Conservation (phyloP, 768 basidiomycete species). For the Leccinum rimulosum region DNA sequence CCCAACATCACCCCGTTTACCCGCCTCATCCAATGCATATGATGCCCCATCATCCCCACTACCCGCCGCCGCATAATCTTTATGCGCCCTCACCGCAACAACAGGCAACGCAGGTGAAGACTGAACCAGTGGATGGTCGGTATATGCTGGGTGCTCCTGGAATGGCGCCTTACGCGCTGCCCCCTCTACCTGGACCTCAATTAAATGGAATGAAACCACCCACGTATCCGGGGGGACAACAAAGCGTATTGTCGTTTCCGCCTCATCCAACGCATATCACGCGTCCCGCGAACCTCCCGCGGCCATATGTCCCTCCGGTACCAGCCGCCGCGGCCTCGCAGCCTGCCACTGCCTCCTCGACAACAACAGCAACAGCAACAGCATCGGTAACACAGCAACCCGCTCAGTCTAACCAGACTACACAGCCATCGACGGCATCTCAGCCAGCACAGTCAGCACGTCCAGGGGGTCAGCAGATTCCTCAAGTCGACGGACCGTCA, state of each 20-base stretch:
- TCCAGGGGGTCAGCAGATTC: constrained; percentile 44
- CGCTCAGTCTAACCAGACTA: constrained; percentile 15
- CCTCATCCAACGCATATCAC: constrained; percentile 31
- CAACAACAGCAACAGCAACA: constrained; percentile 2
- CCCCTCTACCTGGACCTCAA: constrained; percentile 63
- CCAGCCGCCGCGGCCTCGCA: constrained; percentile 25
- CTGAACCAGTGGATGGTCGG: constrained; percentile 69
- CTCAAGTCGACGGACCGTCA: constrained; percentile 78
- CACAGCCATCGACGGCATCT: constrained; percentile 11
- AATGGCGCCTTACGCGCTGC: constrained; percentile 50
- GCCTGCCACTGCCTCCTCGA: constrained; percentile 8
- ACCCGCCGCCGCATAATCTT: constrained; percentile 49
- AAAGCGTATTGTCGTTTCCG: constrained; percentile 56
- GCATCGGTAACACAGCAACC: constrained; percentile 12
- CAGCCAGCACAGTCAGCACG: constrained; percentile 21
- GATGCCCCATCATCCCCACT: constrained; percentile 54
- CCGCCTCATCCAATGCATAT: constrained; percentile 63
- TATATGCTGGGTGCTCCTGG: constrained; percentile 55
- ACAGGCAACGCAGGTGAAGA: constrained; percentile 55
- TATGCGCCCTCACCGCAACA: constrained; percentile 40
- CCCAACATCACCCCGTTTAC: constrained; percentile 50
- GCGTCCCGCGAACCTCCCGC: constrained; percentile 19
- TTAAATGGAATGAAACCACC: constrained; percentile 52
- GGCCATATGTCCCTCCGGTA: constrained; percentile 23
- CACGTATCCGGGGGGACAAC: constrained; percentile 56